A percentile compares a stretch with the other conserved stretches of the same genome.
These are phyloP conservation scores for Curvularia sp. DNA, from an alignment of 2,329 filamentous ascomycete genomes.

Conservation along the genomic window DNA sequence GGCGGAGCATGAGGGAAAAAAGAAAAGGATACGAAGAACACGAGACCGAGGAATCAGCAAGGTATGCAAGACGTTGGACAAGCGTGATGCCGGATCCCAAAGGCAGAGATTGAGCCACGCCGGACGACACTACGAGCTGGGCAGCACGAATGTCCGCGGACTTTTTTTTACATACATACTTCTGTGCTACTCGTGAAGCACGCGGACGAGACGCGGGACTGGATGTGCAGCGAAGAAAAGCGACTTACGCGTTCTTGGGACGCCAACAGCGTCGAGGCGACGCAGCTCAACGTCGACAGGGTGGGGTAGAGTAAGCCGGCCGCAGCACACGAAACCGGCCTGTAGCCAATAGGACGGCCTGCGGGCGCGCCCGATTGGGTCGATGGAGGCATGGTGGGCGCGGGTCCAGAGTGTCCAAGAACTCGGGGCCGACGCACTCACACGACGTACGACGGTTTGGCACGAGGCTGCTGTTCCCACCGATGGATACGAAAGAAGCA, in stretches of 20 bases:
- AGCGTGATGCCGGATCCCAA: neutral
- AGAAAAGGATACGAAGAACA: neutral
- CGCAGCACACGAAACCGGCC: conserved; percentile 10
- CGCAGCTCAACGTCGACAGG: conserved; percentile 3
- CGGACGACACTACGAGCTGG: conserved; percentile 1
- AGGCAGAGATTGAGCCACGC: conserved; percentile 8
- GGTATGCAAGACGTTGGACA: neutral
- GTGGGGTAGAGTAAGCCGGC: conserved; percentile 15
- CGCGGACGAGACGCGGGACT: neutral
- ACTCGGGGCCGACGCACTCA: neutral
- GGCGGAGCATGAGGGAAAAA: neutral
- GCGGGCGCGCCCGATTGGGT: conserved; percentile 14
- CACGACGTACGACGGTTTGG: conserved; percentile 9
- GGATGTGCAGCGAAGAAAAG: neutral
- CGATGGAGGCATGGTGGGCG: conserved; percentile 1
- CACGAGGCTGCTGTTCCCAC: conserved; percentile 8
- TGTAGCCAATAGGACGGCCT: conserved; percentile 9
- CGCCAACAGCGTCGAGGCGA: conserved; percentile 11
- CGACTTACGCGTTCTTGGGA: conserved; percentile 17
- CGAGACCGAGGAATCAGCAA: neutral
- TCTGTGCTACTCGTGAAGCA: neutral
- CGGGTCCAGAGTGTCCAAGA: neutral
- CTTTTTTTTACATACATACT: too few relatives aligned
- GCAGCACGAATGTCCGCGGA: neutral
- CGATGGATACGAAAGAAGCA: conserved; percentile 2